These are phyloP conservation scores for Cyberlindnera amylophila DNA, from an alignment of 805 yeast genomes.

Conservation along the genomic window DNA sequence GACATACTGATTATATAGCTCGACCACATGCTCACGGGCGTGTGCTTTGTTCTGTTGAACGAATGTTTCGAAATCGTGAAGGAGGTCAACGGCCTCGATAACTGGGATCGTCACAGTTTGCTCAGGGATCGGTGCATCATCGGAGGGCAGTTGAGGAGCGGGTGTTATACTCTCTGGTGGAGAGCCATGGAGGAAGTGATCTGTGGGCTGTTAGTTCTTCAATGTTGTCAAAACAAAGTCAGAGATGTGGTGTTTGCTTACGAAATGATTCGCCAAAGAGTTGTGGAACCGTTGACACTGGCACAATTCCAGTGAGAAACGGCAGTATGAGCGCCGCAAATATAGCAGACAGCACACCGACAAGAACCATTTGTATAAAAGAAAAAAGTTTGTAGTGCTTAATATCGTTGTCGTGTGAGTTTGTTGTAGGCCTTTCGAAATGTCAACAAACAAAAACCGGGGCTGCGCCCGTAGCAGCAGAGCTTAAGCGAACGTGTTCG, in stretches of 20 bases:
- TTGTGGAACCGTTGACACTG: slow-evolving; percentile 3
- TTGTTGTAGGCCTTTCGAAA: not conserved
- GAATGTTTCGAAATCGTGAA: slow-evolving; percentile 10
- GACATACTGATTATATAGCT: slow-evolving; percentile 9
- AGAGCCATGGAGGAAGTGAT: slow-evolving; percentile 4
- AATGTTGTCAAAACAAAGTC: not conserved
- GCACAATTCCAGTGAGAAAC: slow-evolving; percentile 7
- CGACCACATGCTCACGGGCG: slow-evolving; percentile 1
- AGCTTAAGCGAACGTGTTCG: no score
- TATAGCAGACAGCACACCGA: slow-evolving; percentile 3
- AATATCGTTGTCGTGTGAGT: no score
- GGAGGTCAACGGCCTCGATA: slow-evolving; percentile 3
- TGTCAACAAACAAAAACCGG: slow-evolving; percentile 6
- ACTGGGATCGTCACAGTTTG: not conserved
- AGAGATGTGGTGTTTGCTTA: slow-evolving; percentile 1
- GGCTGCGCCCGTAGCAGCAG: no score
- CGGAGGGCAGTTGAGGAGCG: not conserved
- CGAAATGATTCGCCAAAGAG: slow-evolving; percentile 5
- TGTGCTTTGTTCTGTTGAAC: slow-evolving; percentile 4
- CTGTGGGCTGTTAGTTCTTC: slow-evolving; percentile 1
- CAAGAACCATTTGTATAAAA: slow-evolving; percentile 2
- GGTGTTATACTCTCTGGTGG: not conserved
- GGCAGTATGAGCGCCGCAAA: slow-evolving; percentile 7
- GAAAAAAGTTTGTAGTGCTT: no score
- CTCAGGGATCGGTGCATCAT: not conserved